phyloP scores from a whole-genome alignment of 2,329 filamentous ascomycete genomes.

The Pseudopithomyces chartarum region DNA sequence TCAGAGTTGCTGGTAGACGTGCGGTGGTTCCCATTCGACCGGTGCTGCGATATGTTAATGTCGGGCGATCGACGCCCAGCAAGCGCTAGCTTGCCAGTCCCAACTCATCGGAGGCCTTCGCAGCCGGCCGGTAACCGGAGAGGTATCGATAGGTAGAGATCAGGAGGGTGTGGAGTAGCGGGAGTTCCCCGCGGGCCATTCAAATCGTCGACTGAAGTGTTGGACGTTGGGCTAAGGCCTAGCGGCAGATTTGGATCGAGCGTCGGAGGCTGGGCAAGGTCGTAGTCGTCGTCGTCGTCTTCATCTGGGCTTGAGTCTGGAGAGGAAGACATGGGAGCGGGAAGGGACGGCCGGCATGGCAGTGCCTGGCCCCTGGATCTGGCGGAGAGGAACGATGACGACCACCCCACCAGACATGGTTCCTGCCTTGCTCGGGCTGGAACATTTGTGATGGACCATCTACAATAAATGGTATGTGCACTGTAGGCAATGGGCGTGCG shows the following conservation, averaged over 20 bases:
- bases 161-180: background rate
- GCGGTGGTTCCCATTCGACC: background rate
- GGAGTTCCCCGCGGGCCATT: background rate
- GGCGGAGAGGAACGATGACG: background rate
- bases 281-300: slow-evolving; percentile 3
- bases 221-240: slow-evolving; percentile 6
- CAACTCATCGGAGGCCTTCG: background rate
- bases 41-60: background rate
- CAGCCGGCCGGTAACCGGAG: background rate
- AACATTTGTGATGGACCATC: no score
- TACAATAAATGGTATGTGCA: no score
- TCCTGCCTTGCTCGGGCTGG: background rate
- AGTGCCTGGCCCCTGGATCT: background rate
- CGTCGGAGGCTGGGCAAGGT: background rate
- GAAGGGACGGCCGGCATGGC: background rate
- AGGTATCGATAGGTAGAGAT: slow-evolving; percentile 4
- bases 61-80: background rate
- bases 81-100: background rate
- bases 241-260: background rate
- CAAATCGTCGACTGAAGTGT: background rate
- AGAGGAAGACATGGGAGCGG: no score
- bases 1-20: background rate
- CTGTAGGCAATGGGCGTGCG: no score
- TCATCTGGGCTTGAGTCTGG: background rate
- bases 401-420: background rate